A percentile compares a stretch with the other conserved stretches of the same genome.
phyloP scores from a whole-genome alignment of 768 basidiomycete genomes.

The Harrya chromipes region DNA sequence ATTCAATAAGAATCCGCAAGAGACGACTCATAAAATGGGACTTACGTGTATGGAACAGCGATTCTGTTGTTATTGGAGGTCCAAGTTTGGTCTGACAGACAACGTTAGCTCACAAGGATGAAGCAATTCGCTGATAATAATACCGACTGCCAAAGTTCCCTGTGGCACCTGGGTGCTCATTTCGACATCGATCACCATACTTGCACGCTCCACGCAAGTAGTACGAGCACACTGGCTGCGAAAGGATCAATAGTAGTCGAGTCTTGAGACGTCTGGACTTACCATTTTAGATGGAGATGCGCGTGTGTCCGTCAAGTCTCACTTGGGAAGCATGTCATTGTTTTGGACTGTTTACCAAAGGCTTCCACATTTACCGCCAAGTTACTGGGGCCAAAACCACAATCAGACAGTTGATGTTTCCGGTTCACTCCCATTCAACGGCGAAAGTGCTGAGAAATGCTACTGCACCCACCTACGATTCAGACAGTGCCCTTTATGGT shows the following conservation, averaged over 20 bases:
- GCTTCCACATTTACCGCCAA: slow-evolving; percentile 15
- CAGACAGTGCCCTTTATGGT: too few relatives aligned
- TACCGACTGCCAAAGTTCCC: slow-evolving; percentile 53
- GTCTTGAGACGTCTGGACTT: background rate
- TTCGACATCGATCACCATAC: slow-evolving; percentile 62
- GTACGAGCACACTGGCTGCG: slow-evolving; percentile 57
- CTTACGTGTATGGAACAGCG: slow-evolving; percentile 40
- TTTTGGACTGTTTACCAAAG: slow-evolving; percentile 14
- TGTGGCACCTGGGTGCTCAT: slow-evolving; percentile 54
- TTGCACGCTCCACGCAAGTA: slow-evolving; percentile 62
- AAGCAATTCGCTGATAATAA: slow-evolving; percentile 1
- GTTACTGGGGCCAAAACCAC: too few relatives aligned
- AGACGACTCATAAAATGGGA: background rate
- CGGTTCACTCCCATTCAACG: too few relatives aligned
- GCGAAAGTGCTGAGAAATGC: too few relatives aligned
- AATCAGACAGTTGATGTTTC: too few relatives aligned
- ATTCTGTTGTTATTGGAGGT: slow-evolving; percentile 28
- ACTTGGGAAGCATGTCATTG: background rate
- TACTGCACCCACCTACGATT: too few relatives aligned
- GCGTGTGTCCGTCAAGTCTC: background rate
- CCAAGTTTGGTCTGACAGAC: slow-evolving; percentile 41
- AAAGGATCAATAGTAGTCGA: slow-evolving; percentile 1
- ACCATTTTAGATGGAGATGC: slow-evolving; percentile 15
- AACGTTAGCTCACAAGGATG: slow-evolving; percentile 11
- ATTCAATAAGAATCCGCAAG: background rate